Evolutionary conservation across 805 yeast genomes (phyloP).

Genomic region (Cyberlindnera nakhonratchasimensis): DNA sequence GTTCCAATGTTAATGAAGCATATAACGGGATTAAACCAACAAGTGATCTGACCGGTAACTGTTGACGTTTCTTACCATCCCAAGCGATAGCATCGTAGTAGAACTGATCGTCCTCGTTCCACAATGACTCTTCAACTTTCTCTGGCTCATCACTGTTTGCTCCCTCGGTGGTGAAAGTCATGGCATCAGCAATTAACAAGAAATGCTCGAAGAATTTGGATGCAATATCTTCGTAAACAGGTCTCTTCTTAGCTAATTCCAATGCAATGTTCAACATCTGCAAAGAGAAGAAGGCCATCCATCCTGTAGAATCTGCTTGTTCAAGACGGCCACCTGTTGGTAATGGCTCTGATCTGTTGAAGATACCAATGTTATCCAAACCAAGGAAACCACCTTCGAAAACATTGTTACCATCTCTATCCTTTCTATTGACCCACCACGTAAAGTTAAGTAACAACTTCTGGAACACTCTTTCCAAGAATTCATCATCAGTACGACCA

Average conservation of each 20-base stretch:
- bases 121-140: constrained; percentile 58
- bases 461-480: constrained; percentile 90
- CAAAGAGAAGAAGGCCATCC: constrained; percentile 93
- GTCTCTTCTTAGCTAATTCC: constrained; percentile 80
- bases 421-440: constrained; percentile 97
- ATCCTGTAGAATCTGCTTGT: constrained; percentile 95
- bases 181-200: constrained; percentile 86
- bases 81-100: constrained; percentile 88
- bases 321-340: constrained; percentile 90
- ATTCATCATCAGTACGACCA: constrained; percentile 75
- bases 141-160: constrained; percentile 30
- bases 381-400: constrained; percentile 96
- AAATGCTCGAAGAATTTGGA: constrained; percentile 93
- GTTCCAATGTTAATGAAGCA: constrained; percentile 86
- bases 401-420: constrained; percentile 78
- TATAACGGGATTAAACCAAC: constrained; percentile 91
- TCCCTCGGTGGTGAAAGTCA: constrained; percentile 55
- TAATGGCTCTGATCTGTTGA: constrained; percentile 87
- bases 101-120: constrained; percentile 89
- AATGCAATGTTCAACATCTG: constrained; percentile 91
- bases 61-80: constrained; percentile 64
- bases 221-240: constrained; percentile 90
- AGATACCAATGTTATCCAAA: constrained; percentile 86
- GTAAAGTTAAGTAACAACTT: constrained; percentile 84
- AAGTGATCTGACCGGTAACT: constrained; percentile 80